Base-by-base conservation (phyloP, 2,329 filamentous ascomycete genomes). In the Paracamarosporium sp. region DNA sequence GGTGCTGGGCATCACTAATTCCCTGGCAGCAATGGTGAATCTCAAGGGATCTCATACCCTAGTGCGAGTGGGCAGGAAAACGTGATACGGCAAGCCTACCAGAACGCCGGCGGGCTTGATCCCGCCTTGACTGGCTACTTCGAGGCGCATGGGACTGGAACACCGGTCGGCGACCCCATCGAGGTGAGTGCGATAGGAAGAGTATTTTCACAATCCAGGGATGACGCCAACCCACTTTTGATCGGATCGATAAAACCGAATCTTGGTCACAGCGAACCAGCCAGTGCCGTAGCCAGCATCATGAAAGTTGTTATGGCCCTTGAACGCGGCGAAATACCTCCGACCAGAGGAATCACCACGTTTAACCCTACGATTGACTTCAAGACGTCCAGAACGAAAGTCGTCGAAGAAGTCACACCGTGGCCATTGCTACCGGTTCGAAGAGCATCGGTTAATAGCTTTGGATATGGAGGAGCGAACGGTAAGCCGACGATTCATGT, bases 241-340 rank as follows among this genome's bases (percentile, higher is more conserved):
- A 63, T 73, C 17, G 72, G 73, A 11, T 62, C 61, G 1, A 53
- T 71, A 1, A 76, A 76, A 56, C 55, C 65, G 5, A 72, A 70
- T n/a, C 48, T 76, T 4, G 75, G 75, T 7, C 74, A 77, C 57
- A 53, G 61, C 2, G 73, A 76, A 56, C 62, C 64, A 1, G 60
- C 65, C 2, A 65, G 63, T 31, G 73, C 64, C 22, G 48, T 76
- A 3, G 55, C 71, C 1, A 55, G 61, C 12, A 20, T 77, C 20
- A 63, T 75, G 28, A 76, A 76, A 54, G 58, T 61, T 4, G 59
- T 70, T 4, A 53, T 74, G 17, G 56, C 61, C 5, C 53, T 75
- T 1, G 70, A 76, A 41, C 54, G 60, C 1, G 64, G 60, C 31
- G 36, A 53, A 17, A 67, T 76, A n/a, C 67, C 68, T 25, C 69